A percentile compares a stretch with the other conserved stretches of the same genome.
These are phyloP conservation scores for Sugiyamaella xylanicola DNA, from an alignment of 1,139 yeast genomes.

Conservation along the genomic window DNA sequence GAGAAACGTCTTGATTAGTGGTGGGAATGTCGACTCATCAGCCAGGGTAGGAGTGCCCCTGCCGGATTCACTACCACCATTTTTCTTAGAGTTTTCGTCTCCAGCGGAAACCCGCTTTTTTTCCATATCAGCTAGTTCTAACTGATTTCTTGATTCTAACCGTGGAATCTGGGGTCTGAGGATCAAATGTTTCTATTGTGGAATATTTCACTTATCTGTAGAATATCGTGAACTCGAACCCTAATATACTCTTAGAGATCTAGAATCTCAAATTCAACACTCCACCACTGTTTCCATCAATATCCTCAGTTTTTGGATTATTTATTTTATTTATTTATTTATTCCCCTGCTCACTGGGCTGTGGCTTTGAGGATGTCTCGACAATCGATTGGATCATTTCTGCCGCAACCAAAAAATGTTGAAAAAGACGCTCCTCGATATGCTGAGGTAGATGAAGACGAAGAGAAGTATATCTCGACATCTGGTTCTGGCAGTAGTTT, in stretches of 20 bases:
- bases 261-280: too few relatives aligned
- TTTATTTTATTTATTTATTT: slow-evolving; percentile 7
- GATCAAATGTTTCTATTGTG: background rate
- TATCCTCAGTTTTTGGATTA: background rate
- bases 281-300: too few relatives aligned
- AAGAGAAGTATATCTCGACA: background rate
- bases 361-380: slow-evolving; percentile 11
- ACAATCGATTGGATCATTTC: slow-evolving; percentile 15
- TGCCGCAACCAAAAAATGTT: slow-evolving; percentile 16
- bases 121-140: too few relatives aligned
- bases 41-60: background rate
- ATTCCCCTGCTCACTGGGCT: too few relatives aligned
- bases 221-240: slow-evolving; percentile 7
- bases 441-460: slow-evolving; percentile 7
- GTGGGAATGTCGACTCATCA: slow-evolving; percentile 7
- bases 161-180: background rate
- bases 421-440: slow-evolving; percentile 12
- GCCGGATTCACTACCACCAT: too few relatives aligned
- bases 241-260: too few relatives aligned
- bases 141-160: background rate
- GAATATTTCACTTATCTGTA: background rate
- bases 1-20: slow-evolving; percentile 19
- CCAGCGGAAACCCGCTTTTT: too few relatives aligned
- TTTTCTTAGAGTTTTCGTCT: background rate
- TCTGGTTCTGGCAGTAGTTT: background rate